Percentiles rank a stretch among this genome's conserved stretches.
Evolutionary conservation across 768 basidiomycete genomes (phyloP).

Genomic region (Paxillus involutus): DNA sequence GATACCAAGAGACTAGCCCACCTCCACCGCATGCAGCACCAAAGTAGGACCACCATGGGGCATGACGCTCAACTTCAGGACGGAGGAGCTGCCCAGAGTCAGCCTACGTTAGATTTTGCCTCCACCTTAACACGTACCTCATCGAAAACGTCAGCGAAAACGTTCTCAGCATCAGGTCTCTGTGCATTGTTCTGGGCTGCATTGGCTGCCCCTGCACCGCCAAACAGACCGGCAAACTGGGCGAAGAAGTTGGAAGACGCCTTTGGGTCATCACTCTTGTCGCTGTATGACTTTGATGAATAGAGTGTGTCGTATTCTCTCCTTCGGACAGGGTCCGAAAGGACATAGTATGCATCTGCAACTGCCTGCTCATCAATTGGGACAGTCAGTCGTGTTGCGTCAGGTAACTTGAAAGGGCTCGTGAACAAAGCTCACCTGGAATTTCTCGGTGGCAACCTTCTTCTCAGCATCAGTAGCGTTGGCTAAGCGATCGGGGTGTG

Average conservation of each 20-base stretch:
- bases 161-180: constrained; percentile 73
- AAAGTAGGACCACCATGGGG: constrained; percentile 74
- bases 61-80: constrained; percentile 73
- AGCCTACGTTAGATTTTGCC: neutral
- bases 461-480: constrained; percentile 73
- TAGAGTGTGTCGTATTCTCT: constrained; percentile 73
- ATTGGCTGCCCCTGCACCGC: constrained; percentile 31
- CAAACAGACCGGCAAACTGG: constrained; percentile 75
- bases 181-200: constrained; percentile 34
- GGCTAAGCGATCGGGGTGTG: constrained; percentile 83
- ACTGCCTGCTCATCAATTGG: constrained; percentile 52
- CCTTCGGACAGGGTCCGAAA: constrained; percentile 75
- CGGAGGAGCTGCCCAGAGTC: constrained; percentile 58
- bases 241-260: constrained; percentile 76
- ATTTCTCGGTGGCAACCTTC: constrained; percentile 75
- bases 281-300: constrained; percentile 46
- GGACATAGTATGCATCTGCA: constrained; percentile 92
- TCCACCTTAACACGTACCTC: constrained; percentile 53
- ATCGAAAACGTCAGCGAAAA: constrained; percentile 90
- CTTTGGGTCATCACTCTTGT: constrained; percentile 60
- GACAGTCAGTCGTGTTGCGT: neutral
- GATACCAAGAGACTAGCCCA: constrained; percentile 20
- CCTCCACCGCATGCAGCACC: constrained; percentile 72
- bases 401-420: neutral
- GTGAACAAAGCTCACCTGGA: constrained; percentile 54